Conservation (phyloP, 2,329 filamentous ascomycete species). For the Aspergillus fijiensis region DNA sequence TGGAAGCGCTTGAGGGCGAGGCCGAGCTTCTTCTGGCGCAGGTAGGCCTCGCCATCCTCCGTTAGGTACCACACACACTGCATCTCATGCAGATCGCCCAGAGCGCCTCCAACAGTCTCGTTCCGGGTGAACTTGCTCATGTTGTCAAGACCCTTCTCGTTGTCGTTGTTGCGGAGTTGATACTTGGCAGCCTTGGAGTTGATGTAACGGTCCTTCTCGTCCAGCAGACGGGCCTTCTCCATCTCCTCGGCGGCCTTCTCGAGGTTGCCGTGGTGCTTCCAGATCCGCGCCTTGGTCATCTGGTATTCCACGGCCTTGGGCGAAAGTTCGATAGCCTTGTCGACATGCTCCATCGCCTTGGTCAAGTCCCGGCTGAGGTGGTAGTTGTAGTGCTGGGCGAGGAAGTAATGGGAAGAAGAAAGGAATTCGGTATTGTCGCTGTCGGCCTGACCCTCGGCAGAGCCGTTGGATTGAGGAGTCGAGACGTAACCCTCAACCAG, state of each 20-base stretch:
- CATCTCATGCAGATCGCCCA: constrained; percentile 94
- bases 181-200: constrained; percentile 99
- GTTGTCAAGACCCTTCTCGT: constrained; percentile 78
- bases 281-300: constrained; percentile 93
- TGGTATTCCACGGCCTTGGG: constrained; percentile 84
- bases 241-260: constrained; percentile 80
- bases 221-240: constrained; percentile 80
- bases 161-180: constrained; percentile 87
- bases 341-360: constrained; percentile 78
- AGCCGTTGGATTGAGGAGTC: constrained; percentile 49
- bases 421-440: constrained; percentile 62
- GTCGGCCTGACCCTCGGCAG: constrained; percentile 47
- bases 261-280: constrained; percentile 82
- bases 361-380: constrained; percentile 77
- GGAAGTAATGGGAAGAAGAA: constrained; percentile 82
- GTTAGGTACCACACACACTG: constrained; percentile 97
- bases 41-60: constrained; percentile 88
- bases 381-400: constrained; percentile 97
- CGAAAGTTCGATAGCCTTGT: constrained; percentile 77
- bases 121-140: constrained; percentile 93
- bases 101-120: constrained; percentile 80
- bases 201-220: constrained; percentile 91
- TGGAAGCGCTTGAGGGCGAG: constrained; percentile 92
- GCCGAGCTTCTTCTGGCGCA: constrained; percentile 76
- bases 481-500: constrained; percentile 75